Evolutionary conservation across 2,329 filamentous ascomycete species (phyloP), one percentile per base, ranked within the genome.

Genomic region (Thielaviopsis populi): DNA sequence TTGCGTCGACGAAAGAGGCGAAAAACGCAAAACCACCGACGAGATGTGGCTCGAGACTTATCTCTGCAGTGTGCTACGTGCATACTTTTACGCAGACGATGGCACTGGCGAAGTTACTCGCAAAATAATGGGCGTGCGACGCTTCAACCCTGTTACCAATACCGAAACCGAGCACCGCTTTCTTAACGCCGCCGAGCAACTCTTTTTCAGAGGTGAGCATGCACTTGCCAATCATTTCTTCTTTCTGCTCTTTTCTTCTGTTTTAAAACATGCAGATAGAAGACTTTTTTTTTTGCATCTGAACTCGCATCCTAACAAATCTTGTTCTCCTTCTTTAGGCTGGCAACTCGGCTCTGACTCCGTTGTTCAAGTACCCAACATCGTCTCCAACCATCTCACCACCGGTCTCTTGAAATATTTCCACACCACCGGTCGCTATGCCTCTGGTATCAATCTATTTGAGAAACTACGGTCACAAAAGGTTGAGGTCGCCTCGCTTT

Each of bases 141-240:
- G 94, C 67, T 97, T 99, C 80, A 99, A 99, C 72, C 94, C 94
- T 0, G 89, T 99, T 67, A 96, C 91, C 59, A 97, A 89, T 74
- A 97, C 94, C n/a, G 94, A 99, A 74, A 91, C 90, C 66, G 94
- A 99, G 75, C 94, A 99, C 72, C 89, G 89, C 68, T 99, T 99
- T 73, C 79, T 99, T 50, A 88, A 95, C 70, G 90, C 94, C 22
- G 94, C 94, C 11, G 94, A 99, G 75, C 87, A 88, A 70, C 80
- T 99, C 40, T 99, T 99, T 75, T 97, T 97, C 76, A 84, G 88
- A 75, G 92, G 91, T 89, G 74, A 63, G 73, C 67, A 22, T n/a
- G 17, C 48, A 8, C 33, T 7, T 3, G 3, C 30, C 33, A 37
- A 37, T 37, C 8, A 8, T 37, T 1, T 10, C 8, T 37, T 10